Conservation (phyloP, 768 basidiomycete species). For the Tylopilus intermedius region DNA sequence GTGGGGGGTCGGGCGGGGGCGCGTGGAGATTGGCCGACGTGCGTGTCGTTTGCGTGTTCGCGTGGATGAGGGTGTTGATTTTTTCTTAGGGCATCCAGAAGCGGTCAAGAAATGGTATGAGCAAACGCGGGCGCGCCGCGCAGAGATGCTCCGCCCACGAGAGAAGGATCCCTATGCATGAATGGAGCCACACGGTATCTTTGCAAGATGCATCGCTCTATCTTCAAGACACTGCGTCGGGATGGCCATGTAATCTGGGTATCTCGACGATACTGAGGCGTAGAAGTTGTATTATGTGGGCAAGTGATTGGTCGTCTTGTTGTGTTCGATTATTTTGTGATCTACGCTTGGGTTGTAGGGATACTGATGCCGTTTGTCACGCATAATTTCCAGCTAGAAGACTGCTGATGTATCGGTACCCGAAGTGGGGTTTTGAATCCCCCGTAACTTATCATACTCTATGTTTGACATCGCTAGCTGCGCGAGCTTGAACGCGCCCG, state of each 20-base stretch:
- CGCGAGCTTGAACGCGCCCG: too few relatives aligned
- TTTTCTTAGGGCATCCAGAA: not conserved
- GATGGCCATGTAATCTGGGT: too few relatives aligned
- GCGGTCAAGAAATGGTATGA: conserved; percentile 5
- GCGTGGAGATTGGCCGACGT: not conserved
- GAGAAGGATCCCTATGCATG: too few relatives aligned
- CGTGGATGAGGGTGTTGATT: too few relatives aligned
- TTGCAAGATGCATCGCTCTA: too few relatives aligned
- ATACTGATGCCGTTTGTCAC: too few relatives aligned
- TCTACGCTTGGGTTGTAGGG: not conserved
- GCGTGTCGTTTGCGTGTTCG: not conserved
- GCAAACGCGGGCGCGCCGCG: not conserved
- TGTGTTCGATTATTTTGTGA: not conserved
- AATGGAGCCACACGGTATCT: too few relatives aligned
- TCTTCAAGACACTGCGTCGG: too few relatives aligned
- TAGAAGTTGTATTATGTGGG: not conserved
- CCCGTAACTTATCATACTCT: not conserved
- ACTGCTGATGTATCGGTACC: not conserved
- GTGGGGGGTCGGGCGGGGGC: conserved; percentile 14
- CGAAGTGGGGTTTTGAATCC: not conserved
- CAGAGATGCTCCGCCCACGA: not conserved
- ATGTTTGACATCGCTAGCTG: too few relatives aligned
- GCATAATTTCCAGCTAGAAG: too few relatives aligned
- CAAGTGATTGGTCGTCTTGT: not conserved
- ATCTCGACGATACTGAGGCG: not conserved